Evolutionary conservation across 768 basidiomycete species (phyloP), one percentile per base, ranked within the genome.

Genomic region (Arthromyces matolae): DNA sequence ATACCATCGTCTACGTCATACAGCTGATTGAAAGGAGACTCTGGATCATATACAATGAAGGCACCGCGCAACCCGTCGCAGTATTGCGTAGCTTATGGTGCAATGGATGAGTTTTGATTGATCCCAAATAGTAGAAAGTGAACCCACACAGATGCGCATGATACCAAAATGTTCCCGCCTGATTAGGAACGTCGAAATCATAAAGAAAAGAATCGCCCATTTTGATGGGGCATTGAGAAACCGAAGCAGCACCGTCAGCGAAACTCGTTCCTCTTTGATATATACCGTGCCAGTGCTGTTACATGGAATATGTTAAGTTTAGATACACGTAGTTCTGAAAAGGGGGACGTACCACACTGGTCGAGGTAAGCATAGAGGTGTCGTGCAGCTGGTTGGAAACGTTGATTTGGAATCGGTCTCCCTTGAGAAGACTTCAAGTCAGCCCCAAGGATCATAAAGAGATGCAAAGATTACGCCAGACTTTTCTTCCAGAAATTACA

Each of bases 281-380:
- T 28, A 42, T 42, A 13, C 42, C 42, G 29, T 42, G 42, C 42
- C 42, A 42, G 19, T 42, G 42, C 42, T 42, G 27, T 13, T 14
- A 20, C 2, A 22, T 32, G 28, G 4, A 20, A 28, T 18, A 27
- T 28, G 32, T 33, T 6, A 12, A 41, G 18, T 4, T 7, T 23
- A 27, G 18, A 20, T 31, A 10, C 9, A 12, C 18, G 32, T 20
- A 42, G 19, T 9, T 10, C 12, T n/a, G 2, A 19, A 42, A 28
- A 5, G 6, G 10, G 5, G 36, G 18, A 20, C 36, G 14, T 31
- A 42, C 42, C 12, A 42, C 25, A 16, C 28, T 42, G 10, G 42
- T 42, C 5, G 42, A 20, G 12, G 22, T 20, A 8, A 42, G 18
- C 42, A 42, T 42, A 4, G 14, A 9, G 8, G 25, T 19, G n/a